Base-by-base conservation (phyloP, 2,329 filamentous ascomycete species). In the Kalaharituber pfeilii region DNA sequence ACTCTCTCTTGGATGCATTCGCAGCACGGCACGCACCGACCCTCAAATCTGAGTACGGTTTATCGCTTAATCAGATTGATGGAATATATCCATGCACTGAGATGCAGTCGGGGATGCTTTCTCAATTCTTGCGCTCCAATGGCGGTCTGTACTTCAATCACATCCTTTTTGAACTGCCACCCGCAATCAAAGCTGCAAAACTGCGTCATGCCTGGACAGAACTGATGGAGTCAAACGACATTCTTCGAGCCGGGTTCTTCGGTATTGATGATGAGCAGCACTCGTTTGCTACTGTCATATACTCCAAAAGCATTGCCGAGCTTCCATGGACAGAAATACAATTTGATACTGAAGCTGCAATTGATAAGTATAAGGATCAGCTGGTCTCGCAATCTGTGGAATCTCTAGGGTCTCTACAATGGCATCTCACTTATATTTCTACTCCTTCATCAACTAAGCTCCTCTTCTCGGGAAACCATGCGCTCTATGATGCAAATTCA, bases 401-500 rank as follows among this genome's bases (percentile, higher is more conserved):
- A 1, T 64, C 70, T 8, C 64, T 83, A 2, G 70, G 78, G 42
- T 58, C 65, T 0, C 79, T 79, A 0, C 76, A 78, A 0, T 93
- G 86, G 86, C 69, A 69, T 11, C 66, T 85, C 20, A 68, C 70
- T 0, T 49, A 86, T 1, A 64, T 73, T 0, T 60, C 70, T 2
- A 45, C 56, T 1, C 55, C 62, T 9, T 56, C 54, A 2, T 56
- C 53, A 5, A 64, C 57, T 3, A 55, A 64, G 4, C 54, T 64
- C 30, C 53, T 64, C 45, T 63, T 81, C 20, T 76, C 72, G 8
- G 72, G 86, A 2, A 82, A 93, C 59, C 88, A 95, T 68, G 84
- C 84, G 0, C 70, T 95, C 0, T 95, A 93, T 60, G 88, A 95
- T 69, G 88, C 86, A 0, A 73, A 78, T 39, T 87, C 86, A 7